These are phyloP conservation scores for Monosporascus ibericus DNA, from an alignment of 2,329 filamentous ascomycete genomes.

Conservation along the genomic window DNA sequence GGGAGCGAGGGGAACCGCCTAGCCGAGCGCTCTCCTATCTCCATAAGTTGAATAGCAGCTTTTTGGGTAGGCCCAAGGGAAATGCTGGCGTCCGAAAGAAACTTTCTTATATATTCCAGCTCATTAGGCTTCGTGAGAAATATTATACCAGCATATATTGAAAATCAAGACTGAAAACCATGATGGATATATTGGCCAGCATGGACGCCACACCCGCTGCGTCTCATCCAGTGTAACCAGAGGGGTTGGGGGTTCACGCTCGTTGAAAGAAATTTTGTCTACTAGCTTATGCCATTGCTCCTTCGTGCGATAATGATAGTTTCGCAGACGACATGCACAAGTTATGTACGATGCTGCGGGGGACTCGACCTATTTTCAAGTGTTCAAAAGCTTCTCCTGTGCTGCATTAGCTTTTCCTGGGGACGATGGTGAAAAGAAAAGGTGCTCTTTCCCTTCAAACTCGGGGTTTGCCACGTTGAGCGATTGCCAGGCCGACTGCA, in stretches of 20 bases:
- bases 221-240: not conserved
- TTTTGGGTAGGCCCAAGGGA: too few species aligned
- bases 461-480: conserved; percentile 1
- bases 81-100: not conserved
- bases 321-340: not conserved
- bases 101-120: not conserved
- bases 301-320: not conserved
- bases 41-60: too few species aligned
- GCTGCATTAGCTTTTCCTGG: not conserved
- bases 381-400: not conserved
- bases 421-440: too few species aligned
- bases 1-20: too few species aligned
- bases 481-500: conserved; percentile 9
- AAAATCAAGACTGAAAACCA: not conserved
- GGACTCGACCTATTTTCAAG: not conserved
- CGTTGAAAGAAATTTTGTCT: not conserved
- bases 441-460: not conserved
- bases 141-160: not conserved
- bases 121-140: not conserved
- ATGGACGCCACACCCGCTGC: not conserved
- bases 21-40: too few species aligned
- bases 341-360: not conserved
- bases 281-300: not conserved
- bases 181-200: not conserved
- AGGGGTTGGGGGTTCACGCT: not conserved